Conservation (phyloP, 116 monocot genomes). For the Cymodocea nodosa region DNA sequence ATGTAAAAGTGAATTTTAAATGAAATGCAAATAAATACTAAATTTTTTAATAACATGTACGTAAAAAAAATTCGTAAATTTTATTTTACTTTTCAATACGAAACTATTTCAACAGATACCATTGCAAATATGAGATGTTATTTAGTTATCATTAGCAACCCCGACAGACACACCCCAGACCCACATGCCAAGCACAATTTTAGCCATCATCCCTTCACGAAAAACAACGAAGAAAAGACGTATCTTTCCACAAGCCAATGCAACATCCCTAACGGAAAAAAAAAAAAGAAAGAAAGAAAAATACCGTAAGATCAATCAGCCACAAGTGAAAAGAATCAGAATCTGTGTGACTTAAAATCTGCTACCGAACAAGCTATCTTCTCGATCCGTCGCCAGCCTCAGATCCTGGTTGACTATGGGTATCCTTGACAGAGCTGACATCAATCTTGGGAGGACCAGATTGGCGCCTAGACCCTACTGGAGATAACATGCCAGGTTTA, state of each 20-base stretch:
- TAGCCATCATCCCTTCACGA: not conserved
- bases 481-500: conserved; percentile 16
- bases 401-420: not conserved
- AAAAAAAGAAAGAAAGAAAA: too few relatives aligned
- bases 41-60: too few relatives aligned
- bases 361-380: not conserved
- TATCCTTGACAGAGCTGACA: conserved; percentile 19
- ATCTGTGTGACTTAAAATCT: not conserved
- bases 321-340: not conserved
- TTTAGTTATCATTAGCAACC: too few relatives aligned
- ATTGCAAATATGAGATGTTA: too few relatives aligned
- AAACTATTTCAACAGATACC: too few relatives aligned
- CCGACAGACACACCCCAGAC: not conserved
- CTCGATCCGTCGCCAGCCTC: not conserved
- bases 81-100: too few relatives aligned
- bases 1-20: too few relatives aligned
- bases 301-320: not conserved
- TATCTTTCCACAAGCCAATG: not conserved
- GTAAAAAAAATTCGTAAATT: too few relatives aligned
- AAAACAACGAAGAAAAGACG: not conserved
- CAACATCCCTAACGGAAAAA: not conserved
- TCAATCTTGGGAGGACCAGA: conserved; percentile 62
- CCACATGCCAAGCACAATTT: not conserved
- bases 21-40: too few relatives aligned
- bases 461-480: conserved; percentile 25